Base-by-base conservation (phyloP, 805 yeast genomes). In the Wickerhamomyces rabaulensis region DNA sequence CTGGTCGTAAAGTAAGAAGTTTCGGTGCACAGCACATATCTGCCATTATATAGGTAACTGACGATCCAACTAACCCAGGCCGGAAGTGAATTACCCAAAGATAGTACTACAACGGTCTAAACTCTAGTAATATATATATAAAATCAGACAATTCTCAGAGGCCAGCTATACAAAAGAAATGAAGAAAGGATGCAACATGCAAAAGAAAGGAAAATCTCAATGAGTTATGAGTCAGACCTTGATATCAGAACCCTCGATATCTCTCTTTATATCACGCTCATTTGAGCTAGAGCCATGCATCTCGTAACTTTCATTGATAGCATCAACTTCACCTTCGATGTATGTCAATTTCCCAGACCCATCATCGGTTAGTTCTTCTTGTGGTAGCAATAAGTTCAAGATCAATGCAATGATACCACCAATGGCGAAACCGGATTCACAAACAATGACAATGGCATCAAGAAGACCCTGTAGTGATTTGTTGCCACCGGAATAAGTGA, bases 391-490 rank as follows among this genome's bases (percentile, higher is more conserved):
- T 52, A 81, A 64, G 66, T 85, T 84, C 49, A 82, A 65, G 35
- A 84, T 61, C 20, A 83, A 72, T 4, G 83, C 88, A 39, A 81
- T 58, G 51, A 85, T 67, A 13, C 89, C 92, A 35, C 85, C 73
- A 36, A 84, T 68, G 37, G 91, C 87, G 60, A 79, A 84, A 10
- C 89, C 87, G 9, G 88, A 80, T 61, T 83, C 86, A 77, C 82
- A 74, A 39, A 85, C 82, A 49, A 85, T 71, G 21, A 74, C 71
- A 45, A 84, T 79, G 43, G 91, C 91, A 55, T 82, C 75, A 48
- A 75, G 66, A 65, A 84, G 80, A 4, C 92, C 91, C 36, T 55
- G 50, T 43, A 82, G 69, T 2, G 78, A 70, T 15, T 60, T 57
- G 67, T 84, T 84, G 55, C 54, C 59, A 17, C 91, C 90, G 3